These are phyloP conservation scores for Lecanoromycetidae sp. DNA, from an alignment of 2,329 filamentous ascomycete species.

Conservation along the genomic window DNA sequence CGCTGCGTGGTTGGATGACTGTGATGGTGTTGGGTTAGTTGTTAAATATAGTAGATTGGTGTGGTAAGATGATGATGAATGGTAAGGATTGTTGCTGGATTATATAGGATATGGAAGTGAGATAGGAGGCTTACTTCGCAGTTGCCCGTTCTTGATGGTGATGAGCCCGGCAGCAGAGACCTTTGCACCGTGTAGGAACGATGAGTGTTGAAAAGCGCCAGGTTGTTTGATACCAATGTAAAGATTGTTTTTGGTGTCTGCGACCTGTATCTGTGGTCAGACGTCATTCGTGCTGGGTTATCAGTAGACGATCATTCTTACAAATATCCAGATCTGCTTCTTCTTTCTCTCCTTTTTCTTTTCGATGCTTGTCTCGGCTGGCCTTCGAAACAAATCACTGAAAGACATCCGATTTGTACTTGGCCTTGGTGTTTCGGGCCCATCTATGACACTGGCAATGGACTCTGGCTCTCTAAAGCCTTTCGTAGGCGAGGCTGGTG, in stretches of 20 bases:
- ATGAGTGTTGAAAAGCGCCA: slow-evolving; percentile 82
- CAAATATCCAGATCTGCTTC: slow-evolving; percentile 90
- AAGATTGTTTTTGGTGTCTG: slow-evolving; percentile 38
- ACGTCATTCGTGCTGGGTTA: background rate
- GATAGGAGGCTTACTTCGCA: slow-evolving; percentile 58
- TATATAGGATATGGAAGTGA: slow-evolving; percentile 20
- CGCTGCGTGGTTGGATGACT: slow-evolving; percentile 39
- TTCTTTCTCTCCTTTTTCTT: slow-evolving; percentile 50
- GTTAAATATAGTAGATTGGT: background rate
- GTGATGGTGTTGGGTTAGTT: slow-evolving; percentile 17
- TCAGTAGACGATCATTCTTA: too few species aligned
- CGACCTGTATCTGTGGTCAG: slow-evolving; percentile 8
- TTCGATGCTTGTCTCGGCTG: slow-evolving; percentile 17
- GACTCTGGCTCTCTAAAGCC: background rate
- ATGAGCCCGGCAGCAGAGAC: slow-evolving; percentile 76
- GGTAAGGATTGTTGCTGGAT: too few species aligned
- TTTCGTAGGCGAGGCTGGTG: background rate
- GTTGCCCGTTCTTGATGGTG: slow-evolving; percentile 67
- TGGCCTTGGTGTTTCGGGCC: background rate
- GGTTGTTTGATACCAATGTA: slow-evolving; percentile 86
- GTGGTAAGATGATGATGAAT: background rate
- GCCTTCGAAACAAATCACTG: background rate
- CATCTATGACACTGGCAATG: background rate
- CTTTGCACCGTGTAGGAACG: slow-evolving; percentile 70
- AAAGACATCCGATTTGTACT: background rate